These are phyloP conservation scores for Acidiella bohemica DNA, from an alignment of 495 filamentous ascomycete genomes.

Conservation along the genomic window DNA sequence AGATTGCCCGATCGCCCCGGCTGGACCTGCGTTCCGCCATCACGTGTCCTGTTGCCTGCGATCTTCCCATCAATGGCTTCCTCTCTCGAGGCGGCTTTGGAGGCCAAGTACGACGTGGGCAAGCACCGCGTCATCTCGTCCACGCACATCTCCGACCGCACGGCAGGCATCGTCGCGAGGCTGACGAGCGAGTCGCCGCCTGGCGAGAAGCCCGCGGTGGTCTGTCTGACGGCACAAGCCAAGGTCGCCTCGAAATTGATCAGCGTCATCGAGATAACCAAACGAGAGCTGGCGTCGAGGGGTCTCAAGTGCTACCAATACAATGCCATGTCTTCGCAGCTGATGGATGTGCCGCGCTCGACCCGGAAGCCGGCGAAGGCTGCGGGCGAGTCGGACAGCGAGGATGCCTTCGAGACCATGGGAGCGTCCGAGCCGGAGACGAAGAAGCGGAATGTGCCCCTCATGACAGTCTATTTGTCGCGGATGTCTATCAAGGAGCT, in stretches of 20 bases:
- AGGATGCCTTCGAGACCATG: constrained; percentile 45
- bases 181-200: not conserved
- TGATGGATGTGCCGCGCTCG: constrained; percentile 23
- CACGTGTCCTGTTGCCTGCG: too few relatives aligned
- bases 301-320: constrained; percentile 51
- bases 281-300: constrained; percentile 39
- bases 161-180: not conserved
- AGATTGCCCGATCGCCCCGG: too few relatives aligned
- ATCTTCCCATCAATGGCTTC: not conserved
- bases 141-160: constrained; percentile 5
- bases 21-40: too few relatives aligned
- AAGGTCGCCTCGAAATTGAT: constrained; percentile 44
- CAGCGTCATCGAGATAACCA: constrained; percentile 50
- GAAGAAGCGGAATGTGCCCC: constrained; percentile 24
- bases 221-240: constrained; percentile 42
- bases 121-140: constrained; percentile 7
- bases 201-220: constrained; percentile 23
- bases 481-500: constrained; percentile 40
- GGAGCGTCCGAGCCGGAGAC: constrained; percentile 27
- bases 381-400: constrained; percentile 24
- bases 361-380: constrained; percentile 2
- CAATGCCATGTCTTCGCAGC: constrained; percentile 27
- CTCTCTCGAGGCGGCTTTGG: not conserved
- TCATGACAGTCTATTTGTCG: constrained; percentile 49
- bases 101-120: constrained; percentile 4